Evolutionary conservation across 2,329 filamentous ascomycete genomes (phyloP).

Genomic region (Chrysosporium keratinophilum): DNA sequence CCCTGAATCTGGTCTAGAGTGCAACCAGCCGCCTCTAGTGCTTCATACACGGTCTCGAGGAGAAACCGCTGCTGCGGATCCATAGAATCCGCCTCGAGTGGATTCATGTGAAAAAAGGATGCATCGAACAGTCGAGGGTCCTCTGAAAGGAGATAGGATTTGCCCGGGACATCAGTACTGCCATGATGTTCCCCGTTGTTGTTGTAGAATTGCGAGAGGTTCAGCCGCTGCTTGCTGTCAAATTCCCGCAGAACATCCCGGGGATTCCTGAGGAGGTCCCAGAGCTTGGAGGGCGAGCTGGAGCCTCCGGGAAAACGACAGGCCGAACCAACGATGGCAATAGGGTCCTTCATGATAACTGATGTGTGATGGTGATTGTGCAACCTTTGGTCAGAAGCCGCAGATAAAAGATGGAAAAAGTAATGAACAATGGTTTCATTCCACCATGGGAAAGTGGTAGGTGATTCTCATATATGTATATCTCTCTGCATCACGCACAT

Average conservation of each 20-base stretch:
- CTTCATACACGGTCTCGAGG: constrained; percentile 22
- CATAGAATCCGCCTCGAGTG: constrained; percentile 21
- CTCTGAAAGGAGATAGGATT: constrained; percentile 14
- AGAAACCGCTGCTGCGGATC: constrained; percentile 25
- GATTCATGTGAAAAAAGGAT: constrained; percentile 23
- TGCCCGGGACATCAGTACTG: not conserved
- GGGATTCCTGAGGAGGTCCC: not conserved
- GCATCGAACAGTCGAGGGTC: constrained; percentile 25
- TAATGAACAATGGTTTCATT: no score
- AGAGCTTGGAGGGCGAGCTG: not conserved
- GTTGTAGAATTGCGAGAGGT: constrained; percentile 14
- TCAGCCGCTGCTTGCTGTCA: not conserved
- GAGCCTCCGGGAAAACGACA: not conserved
- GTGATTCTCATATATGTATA: no score
- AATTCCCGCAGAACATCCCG: not conserved
- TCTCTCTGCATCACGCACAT: no score
- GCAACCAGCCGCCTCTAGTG: constrained; percentile 22
- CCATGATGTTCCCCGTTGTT: not conserved
- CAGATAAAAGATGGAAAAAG: no score
- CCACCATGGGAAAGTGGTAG: no score
- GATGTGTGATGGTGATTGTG: no score
- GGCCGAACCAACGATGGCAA: constrained; percentile 6
- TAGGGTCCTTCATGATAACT: constrained; percentile 1
- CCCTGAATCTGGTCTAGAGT: not conserved
- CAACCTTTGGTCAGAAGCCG: no score